A percentile compares a stretch with the other conserved stretches of the same genome.
These are phyloP conservation scores for Calocybe gambosa DNA, from an alignment of 1,284 basidiomycete species.

Conservation along the genomic window DNA sequence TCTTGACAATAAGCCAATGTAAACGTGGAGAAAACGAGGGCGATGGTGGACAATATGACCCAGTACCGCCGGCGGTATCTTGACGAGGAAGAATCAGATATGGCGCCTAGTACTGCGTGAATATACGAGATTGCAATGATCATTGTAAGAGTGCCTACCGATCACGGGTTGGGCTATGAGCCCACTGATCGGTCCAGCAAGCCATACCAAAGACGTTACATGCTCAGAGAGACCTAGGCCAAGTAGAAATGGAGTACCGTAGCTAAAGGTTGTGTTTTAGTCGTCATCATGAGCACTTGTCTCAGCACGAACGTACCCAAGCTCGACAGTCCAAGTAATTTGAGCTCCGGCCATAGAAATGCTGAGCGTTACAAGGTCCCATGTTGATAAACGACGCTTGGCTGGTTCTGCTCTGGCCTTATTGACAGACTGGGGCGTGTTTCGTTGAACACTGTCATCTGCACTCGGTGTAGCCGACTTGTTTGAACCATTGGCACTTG, in stretches of 20 bases:
- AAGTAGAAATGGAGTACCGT: conserved; percentile 91
- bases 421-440: conserved; percentile 17
- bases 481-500: conserved; percentile 17
- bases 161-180: conserved; percentile 94
- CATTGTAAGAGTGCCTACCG: conserved; percentile 41
- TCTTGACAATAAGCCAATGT: conserved; percentile 83
- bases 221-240: conserved; percentile 87
- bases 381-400: conserved; percentile 50
- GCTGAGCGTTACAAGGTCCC: conserved; percentile 71
- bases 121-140: conserved; percentile 18
- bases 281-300: conserved; percentile 4
- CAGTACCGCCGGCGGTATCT: conserved; percentile 87
- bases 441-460: conserved; percentile 17
- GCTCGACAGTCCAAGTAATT: conserved; percentile 87
- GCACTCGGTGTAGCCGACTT: conserved; percentile 11
- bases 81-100: conserved; percentile 89
- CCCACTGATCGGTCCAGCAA: conserved; percentile 93
- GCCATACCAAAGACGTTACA: conserved; percentile 92
- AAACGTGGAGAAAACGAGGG: conserved; percentile 64
- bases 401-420: conserved; percentile 15
- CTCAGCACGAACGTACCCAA: conserved; percentile 52
- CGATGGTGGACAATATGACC: conserved; percentile 79
- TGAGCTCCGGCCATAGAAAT: conserved; percentile 90
- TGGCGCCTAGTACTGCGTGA: conserved; percentile 57
- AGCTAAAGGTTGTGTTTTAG: conserved; percentile 41